Evolutionary conservation across 371 early-diverging fungal species (phyloP), one percentile per base, ranked within the genome.

Genomic region (Apophysomyces variabilis): DNA sequence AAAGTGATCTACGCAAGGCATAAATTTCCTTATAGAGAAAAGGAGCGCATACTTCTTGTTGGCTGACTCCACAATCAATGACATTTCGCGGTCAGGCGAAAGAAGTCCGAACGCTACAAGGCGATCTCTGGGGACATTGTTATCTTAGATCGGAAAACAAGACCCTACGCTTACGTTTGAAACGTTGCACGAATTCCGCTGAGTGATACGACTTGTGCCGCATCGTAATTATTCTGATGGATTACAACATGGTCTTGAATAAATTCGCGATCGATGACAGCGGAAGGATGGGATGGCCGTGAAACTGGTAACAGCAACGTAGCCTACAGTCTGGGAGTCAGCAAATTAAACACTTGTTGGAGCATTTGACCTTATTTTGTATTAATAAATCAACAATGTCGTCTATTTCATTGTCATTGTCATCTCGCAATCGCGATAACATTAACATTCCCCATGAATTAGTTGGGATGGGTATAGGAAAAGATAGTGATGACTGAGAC

Each of bases 381-480:
- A 45, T 67, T 9, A 72, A 38, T 14, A 83, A 61, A 0, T 75
- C 64, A 14, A 77, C 66, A 35, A 83, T 68, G 62, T 80, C 80
- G 16, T 78, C 79, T n/a, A 77, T 66, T 63, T 77, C 77, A 50
- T 61, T 69, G 35, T 76, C 75, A 45, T 69, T 57, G 36, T 58
- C 54, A 45, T 73, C 72, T 47, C 73, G 73, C 16, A 83, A 64
- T n/a, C 67, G 72, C 8, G 74, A 67, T 32, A 78, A 61, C 26
- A 70, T 65, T 21, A 79, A 64, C 83, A 83, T 83, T 21, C 80
- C 83, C 80, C 80, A 83, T 18, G 80, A 78, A 41, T 77, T 80
- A n/a, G 75, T 60, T 16, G 83, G 83, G 35, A 83, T 69, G n/a
- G 83, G 83, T 59, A 83, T 83, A 57, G 80, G 75, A 64, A 74